phyloP scores from a whole-genome alignment of 2,329 filamentous ascomycete species.

The Amylocarpus encephaloides region DNA sequence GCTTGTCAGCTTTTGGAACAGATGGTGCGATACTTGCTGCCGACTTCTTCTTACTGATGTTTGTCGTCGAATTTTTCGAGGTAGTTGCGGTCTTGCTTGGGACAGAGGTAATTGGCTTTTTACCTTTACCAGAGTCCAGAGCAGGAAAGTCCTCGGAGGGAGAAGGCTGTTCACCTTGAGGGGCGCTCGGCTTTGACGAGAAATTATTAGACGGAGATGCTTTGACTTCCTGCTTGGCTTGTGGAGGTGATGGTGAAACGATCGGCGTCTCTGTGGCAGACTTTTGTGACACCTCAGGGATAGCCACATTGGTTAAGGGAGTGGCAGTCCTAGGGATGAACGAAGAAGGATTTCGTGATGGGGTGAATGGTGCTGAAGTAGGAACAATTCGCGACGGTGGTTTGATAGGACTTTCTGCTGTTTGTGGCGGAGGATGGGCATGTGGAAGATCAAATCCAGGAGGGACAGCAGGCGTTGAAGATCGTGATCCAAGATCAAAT shows the following conservation, averaged over 20 bases:
- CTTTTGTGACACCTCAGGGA: constrained; percentile 19
- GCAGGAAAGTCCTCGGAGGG: constrained; percentile 60
- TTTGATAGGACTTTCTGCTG: constrained; percentile 22
- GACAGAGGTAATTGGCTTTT: constrained; percentile 11
- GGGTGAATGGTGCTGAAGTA: constrained; percentile 28
- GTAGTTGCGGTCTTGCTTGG: constrained; percentile 3
- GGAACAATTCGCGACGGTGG: constrained; percentile 22
- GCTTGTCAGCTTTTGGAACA: constrained; percentile 21
- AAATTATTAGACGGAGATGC: constrained; percentile 41
- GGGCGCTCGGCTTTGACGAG: constrained; percentile 40
- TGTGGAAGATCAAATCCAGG: constrained; percentile 38
- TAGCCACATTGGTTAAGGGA: constrained; percentile 25
- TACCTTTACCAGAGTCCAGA: constrained; percentile 37
- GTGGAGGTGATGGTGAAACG: constrained; percentile 7
- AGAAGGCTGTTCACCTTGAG: constrained; percentile 32
- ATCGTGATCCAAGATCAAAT: constrained; percentile 22
- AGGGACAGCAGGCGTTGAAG: constrained; percentile 38
- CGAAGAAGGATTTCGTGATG: constrained; percentile 18
- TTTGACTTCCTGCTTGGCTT: constrained; percentile 41
- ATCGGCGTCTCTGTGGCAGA: constrained; percentile 9
- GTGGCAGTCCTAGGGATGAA: constrained; percentile 24
- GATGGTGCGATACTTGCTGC: constrained; percentile 1
- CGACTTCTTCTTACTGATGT: constrained; percentile 2
- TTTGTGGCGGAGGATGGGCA: constrained; percentile 33
- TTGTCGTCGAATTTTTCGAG: constrained; percentile 2